Conservation (phyloP, 306 rosid species). For the Trifolium subterraneum region DNA sequence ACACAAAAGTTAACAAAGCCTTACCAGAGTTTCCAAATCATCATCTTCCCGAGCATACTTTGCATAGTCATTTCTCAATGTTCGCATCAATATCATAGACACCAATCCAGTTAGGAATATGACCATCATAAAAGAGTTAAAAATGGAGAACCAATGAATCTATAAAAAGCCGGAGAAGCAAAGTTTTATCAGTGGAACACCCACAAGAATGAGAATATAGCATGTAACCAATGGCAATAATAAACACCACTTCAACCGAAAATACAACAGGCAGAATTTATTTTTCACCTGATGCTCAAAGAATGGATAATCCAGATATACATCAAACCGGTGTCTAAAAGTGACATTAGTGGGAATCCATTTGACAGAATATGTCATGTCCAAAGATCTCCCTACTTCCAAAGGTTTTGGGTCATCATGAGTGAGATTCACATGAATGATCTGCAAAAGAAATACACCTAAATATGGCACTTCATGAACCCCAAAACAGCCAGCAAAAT, state of each 20-base stretch:
- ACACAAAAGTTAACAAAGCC: constrained; percentile 26
- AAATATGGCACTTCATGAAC: constrained; percentile 39
- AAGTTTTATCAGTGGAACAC: constrained; percentile 33
- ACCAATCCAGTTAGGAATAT: constrained; percentile 99
- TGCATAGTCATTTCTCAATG: constrained; percentile 97
- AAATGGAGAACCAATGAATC: constrained; percentile 99
- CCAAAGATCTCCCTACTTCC: constrained; percentile 69
- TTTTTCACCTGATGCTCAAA: constrained; percentile 93
- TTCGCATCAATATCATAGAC: constrained; percentile 98
- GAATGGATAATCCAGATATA: constrained; percentile 94
- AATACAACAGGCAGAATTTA: constrained; percentile 16
- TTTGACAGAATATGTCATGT: constrained; percentile 86
- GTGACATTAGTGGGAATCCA: constrained; percentile 83
- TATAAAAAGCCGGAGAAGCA: constrained; percentile 51
- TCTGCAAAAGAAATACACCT: constrained; percentile 53
- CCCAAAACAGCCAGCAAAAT: constrained; percentile 31
- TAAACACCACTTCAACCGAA: constrained; percentile 29
- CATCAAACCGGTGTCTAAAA: constrained; percentile 91
- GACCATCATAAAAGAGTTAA: constrained; percentile 99
- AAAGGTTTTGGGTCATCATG: constrained; percentile 81
- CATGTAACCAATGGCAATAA: constrained; percentile 16
- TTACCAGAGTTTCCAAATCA: constrained; percentile 94
- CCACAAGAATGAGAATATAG: constrained; percentile 23
- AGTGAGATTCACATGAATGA: constrained; percentile 92
- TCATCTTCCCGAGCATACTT: constrained; percentile 99